Percentiles rank a stretch among this genome's conserved stretches.
phyloP scores from a whole-genome alignment of 371 early-diverging fungal species.

The Lichtheimia hyalospora region DNA sequence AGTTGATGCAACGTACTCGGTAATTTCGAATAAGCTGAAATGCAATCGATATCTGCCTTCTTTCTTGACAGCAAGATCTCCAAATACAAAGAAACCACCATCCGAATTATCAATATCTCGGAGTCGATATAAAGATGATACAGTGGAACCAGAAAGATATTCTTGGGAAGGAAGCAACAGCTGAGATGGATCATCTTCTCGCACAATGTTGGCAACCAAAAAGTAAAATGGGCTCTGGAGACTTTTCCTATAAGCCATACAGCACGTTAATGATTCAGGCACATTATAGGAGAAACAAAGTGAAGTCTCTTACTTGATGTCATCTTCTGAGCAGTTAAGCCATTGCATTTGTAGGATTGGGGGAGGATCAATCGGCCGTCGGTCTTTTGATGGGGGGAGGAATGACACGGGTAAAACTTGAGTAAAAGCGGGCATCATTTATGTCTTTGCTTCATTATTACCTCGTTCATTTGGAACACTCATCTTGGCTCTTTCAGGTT shows the following conservation, averaged over 20 bases:
- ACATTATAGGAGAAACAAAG: neutral
- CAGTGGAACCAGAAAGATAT: conserved; percentile 45
- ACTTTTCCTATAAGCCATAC: conserved; percentile 29
- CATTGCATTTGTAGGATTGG: conserved; percentile 45
- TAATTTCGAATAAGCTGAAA: conserved; percentile 86
- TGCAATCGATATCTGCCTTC: conserved; percentile 86
- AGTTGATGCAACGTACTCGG: conserved; percentile 53
- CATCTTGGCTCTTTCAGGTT: conserved; percentile 33
- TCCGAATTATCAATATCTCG: conserved; percentile 57
- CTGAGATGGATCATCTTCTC: conserved; percentile 17
- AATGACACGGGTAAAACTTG: neutral
- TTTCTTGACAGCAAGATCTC: conserved; percentile 88
- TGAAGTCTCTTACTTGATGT: conserved; percentile 40
- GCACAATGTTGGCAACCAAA: conserved; percentile 39
- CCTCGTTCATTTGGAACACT: conserved; percentile 40
- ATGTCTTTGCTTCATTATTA: conserved; percentile 12
- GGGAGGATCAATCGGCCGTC: conserved; percentile 51
- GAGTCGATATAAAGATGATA: conserved; percentile 43
- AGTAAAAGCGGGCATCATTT: neutral
- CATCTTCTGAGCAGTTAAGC: conserved; percentile 31
- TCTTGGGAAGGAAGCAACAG: conserved; percentile 27
- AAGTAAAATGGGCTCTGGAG: conserved; percentile 53
- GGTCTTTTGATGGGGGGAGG: conserved; percentile 4
- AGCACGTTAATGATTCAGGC: neutral
- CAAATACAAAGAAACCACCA: conserved; percentile 95